A percentile compares a stretch with the other conserved stretches of the same genome.
These are phyloP conservation scores for Phoenix dactylifera DNA, from an alignment of 176 grass and related monocot genomes.

Conservation along the genomic window DNA sequence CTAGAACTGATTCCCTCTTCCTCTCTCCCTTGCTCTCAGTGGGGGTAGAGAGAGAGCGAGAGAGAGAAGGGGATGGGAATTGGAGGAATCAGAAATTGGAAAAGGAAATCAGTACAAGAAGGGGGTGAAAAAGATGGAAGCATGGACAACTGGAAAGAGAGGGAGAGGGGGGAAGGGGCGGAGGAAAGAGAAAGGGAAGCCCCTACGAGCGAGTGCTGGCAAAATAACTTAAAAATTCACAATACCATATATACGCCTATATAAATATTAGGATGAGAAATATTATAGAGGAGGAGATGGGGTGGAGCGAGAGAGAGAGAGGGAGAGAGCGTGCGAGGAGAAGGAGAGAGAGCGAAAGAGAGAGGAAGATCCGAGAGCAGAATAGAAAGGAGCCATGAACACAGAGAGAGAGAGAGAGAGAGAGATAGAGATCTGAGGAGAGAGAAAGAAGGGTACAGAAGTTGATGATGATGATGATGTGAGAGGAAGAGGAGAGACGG, in stretches of 20 bases:
- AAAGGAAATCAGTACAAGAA: constrained; percentile 50
- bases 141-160: constrained; percentile 47
- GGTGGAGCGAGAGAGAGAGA: too few relatives aligned
- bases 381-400: constrained; percentile 23
- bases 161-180: constrained; percentile 23
- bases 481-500: constrained; percentile 17
- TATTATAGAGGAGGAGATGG: too few relatives aligned
- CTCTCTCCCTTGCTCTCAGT: constrained; percentile 4
- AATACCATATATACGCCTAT: too few relatives aligned
- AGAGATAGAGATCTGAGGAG: constrained; percentile 28
- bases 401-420: constrained; percentile 24
- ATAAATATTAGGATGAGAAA: too few relatives aligned
- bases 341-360: constrained; percentile 25
- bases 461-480: constrained; percentile 67
- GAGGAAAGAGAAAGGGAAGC: constrained; percentile 5
- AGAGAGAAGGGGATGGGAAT: constrained; percentile 8
- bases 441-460: constrained; percentile 16
- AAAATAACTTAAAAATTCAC: too few relatives aligned
- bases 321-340: neutral
- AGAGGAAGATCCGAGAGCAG: constrained; percentile 11
- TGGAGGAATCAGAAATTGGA: constrained; percentile 32
- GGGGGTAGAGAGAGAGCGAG: constrained; percentile 27
- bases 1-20: neutral
- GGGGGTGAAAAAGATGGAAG: constrained; percentile 47
- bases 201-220: too few relatives aligned